These are phyloP conservation scores for Narthecium ossifragum DNA, from an alignment of 106 monocot species.

Conservation along the genomic window DNA sequence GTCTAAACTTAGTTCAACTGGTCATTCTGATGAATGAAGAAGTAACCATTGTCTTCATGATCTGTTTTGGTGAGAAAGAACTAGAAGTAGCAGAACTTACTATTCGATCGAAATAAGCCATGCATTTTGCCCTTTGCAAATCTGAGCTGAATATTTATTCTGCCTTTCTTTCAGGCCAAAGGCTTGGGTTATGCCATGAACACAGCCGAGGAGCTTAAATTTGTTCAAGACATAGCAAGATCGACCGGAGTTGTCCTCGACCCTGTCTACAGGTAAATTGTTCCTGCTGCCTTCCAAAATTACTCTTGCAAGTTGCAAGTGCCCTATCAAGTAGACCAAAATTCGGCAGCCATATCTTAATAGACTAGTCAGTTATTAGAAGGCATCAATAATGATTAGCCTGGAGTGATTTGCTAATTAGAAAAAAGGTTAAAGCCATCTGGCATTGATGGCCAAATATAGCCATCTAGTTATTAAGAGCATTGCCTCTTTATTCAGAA, in stretches of 20 bases:
- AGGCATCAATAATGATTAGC: too few relatives aligned
- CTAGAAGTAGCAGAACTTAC: background rate
- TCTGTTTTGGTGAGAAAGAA: too few relatives aligned
- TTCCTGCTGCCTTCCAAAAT: background rate
- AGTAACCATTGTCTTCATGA: background rate
- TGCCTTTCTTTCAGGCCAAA: slow-evolving; percentile 57
- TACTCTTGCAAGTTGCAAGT: background rate
- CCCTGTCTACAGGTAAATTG: slow-evolving; percentile 87
- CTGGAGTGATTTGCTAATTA: too few relatives aligned
- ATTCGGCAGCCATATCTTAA: too few relatives aligned
- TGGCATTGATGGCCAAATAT: too few relatives aligned
- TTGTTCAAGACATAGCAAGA: slow-evolving; percentile 78
- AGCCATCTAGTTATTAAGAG: background rate
- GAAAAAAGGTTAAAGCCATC: too few relatives aligned
- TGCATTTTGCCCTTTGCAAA: background rate
- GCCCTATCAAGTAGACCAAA: too few relatives aligned
- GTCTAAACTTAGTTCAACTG: background rate
- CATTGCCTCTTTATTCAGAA: background rate
- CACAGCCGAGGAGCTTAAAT: slow-evolving; percentile 77
- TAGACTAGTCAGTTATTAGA: too few relatives aligned
- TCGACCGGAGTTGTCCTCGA: slow-evolving; percentile 88
- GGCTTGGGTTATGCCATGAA: slow-evolving; percentile 98
- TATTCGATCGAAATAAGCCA: background rate
- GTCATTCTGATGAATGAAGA: background rate
- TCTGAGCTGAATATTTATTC: too few relatives aligned